Base-by-base conservation (phyloP, 306 rosid species). In the Acacia acuminata region DNA sequence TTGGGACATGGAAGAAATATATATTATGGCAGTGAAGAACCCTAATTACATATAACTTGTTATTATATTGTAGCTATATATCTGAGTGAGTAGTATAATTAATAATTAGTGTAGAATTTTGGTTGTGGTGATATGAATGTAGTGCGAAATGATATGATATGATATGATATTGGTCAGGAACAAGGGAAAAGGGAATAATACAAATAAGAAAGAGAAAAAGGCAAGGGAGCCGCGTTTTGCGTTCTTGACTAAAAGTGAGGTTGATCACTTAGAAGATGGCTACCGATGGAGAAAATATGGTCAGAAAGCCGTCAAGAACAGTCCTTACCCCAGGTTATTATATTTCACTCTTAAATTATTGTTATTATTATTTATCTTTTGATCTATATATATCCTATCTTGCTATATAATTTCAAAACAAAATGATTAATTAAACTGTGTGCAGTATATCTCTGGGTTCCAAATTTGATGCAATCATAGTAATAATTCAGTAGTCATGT, bases 251-350 rank as follows among this genome's bases (percentile, higher is more conserved):
- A 87, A 93, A 81, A 91, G 96, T 70, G 93, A 93, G 79, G 83
- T 86, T 17, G 96, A 91, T 85, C 89, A 91, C 71, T 85, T 93
- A 15, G 97, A 93, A 65, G 97, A 93, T 80, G 97, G 97, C 1
- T 93, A 86, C 38, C 81, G 91, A 66, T 93, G 97, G 97, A 90
- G 97, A 24, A 93, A 93, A 77, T 93, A 93, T 51, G 95, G 97
- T 2, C 97, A 91, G 67, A 93, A 93, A 75, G 90, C 91, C 47
- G 94, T 93, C 44, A 93, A 90, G 77, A 88, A 93, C 60, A 91
- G 93, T 83, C 97, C 97, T 65, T 91, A 78, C 74, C 96, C 96
- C 60, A 91, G 96, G 96, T 91, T 48, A 17, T 20, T 51, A 51
- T 32, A 32, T 32, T 32, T 32, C 36, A 3, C 36, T 32, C 36